These are phyloP conservation scores for Amaranthus tricolor DNA, from an alignment of 179 eudicot genomes.

Conservation along the genomic window DNA sequence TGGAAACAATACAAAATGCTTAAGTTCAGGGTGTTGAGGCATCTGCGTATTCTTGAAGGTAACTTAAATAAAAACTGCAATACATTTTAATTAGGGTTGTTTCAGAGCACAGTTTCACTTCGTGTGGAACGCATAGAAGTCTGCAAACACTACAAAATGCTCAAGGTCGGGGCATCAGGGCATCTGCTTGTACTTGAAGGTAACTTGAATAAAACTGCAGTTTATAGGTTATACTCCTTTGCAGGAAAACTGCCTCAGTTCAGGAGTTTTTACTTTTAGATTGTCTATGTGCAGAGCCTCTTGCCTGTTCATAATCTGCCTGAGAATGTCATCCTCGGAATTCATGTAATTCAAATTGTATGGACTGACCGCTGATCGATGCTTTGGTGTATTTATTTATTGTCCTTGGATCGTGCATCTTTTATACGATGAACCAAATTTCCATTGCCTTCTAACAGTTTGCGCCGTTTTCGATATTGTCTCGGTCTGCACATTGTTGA, in stretches of 20 bases:
- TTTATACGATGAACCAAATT: not conserved
- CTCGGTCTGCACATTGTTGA: too few relatives aligned
- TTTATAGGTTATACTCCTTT: constrained; percentile 14
- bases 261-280: constrained; percentile 11
- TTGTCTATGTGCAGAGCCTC: not conserved
- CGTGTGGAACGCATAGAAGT: constrained; percentile 21
- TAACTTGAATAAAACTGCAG: constrained; percentile 21
- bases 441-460: not conserved
- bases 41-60: constrained; percentile 25
- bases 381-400: not conserved
- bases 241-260: constrained; percentile 23
- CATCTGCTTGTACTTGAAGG: constrained; percentile 25
- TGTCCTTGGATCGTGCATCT: not conserved
- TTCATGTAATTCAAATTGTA: not conserved
- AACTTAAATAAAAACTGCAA: constrained; percentile 20
- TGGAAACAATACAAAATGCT: constrained; percentile 16
- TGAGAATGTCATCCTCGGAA: not conserved
- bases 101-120: constrained; percentile 20
- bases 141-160: constrained; percentile 16
- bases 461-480: too few relatives aligned
- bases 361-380: not conserved
- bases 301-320: not conserved
- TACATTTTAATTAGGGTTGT: constrained; percentile 9
- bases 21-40: constrained; percentile 19
- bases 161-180: constrained; percentile 3